Conservation (phyloP, 805 yeast genomes). For the Monosporozyma servazzii region DNA sequence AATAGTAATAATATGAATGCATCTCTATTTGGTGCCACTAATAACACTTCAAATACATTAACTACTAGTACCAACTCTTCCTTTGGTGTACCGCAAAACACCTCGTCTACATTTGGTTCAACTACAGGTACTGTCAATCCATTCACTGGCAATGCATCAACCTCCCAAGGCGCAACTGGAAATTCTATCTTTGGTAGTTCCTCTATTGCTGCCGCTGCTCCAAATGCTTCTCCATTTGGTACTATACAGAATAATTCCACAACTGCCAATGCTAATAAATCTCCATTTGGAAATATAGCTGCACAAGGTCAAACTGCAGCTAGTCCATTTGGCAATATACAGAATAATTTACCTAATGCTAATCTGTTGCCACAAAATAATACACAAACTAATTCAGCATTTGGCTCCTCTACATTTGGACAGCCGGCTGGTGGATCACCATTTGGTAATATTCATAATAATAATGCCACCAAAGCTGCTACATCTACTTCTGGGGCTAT, state of each 20-base stretch:
- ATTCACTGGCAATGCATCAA: conserved; percentile 3
- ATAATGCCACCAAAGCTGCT: conserved; percentile 5
- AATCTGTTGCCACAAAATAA: neutral
- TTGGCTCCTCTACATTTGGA: neutral
- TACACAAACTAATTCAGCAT: neutral
- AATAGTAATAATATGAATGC: neutral
- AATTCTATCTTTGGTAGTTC: conserved; percentile 6
- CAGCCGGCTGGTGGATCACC: conserved; percentile 3
- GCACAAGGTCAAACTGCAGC: conserved; percentile 1
- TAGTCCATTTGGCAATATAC: conserved; percentile 15
- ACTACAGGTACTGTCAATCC: conserved; percentile 1
- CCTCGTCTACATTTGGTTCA: conserved; percentile 18
- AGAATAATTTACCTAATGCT: conserved; percentile 2
- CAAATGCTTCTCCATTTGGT: conserved; percentile 8
- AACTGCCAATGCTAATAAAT: neutral
- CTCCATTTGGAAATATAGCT: conserved; percentile 4
- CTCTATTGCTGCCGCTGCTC: neutral
- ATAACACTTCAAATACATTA: neutral
- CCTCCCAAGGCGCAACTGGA: neutral
- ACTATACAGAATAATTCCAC: conserved; percentile 1
- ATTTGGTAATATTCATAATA: conserved; percentile 7
- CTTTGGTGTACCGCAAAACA: neutral
- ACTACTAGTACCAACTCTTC: neutral
- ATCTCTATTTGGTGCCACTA: conserved; percentile 5
- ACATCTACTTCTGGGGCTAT: conserved; percentile 9